A percentile compares a stretch with the other conserved stretches of the same genome.
Evolutionary conservation across 495 filamentous ascomycete genomes (phyloP).

Genomic region (Tuber umbilicatum): DNA sequence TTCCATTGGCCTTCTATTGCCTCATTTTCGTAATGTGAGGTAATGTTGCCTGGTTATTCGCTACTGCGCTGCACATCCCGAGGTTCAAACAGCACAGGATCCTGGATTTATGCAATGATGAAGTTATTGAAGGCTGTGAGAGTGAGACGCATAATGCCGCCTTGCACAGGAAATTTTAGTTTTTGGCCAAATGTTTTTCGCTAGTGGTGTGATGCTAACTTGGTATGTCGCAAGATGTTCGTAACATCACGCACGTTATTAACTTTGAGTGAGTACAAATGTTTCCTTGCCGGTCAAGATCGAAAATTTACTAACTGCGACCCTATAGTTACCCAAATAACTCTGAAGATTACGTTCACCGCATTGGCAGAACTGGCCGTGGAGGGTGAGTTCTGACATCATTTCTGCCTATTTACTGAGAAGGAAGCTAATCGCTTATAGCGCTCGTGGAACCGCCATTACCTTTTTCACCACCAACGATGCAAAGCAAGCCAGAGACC

Average conservation of each 20-base stretch:
- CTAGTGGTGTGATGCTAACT: constrained; percentile 65
- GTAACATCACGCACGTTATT: constrained; percentile 98
- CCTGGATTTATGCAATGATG: constrained; percentile 42
- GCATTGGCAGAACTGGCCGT: constrained; percentile 95
- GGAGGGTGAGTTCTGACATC: constrained; percentile 49
- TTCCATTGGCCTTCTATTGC: constrained; percentile 38
- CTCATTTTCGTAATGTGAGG: constrained; percentile 34
- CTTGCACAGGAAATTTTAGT: constrained; percentile 39
- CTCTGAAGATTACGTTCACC: constrained; percentile 98
- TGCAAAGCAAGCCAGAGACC: constrained; percentile 92
- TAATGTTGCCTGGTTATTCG: constrained; percentile 38
- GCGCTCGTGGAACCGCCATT: constrained; percentile 85
- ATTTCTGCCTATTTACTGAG: neutral
- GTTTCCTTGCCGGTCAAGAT: neutral
- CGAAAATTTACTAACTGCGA: constrained; percentile 18
- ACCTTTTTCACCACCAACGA: constrained; percentile 99
- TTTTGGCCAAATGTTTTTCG: constrained; percentile 34
- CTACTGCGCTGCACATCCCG: constrained; percentile 42
- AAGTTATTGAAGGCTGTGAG: constrained; percentile 41
- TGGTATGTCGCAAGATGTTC: constrained; percentile 77
- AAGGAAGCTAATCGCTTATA: constrained; percentile 20
- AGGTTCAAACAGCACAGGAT: constrained; percentile 43
- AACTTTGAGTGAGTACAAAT: constrained; percentile 70
- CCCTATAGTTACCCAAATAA: constrained; percentile 65
- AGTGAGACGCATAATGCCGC: constrained; percentile 43